Evolutionary conservation across 805 yeast genomes (phyloP), one percentile per base, ranked within the genome.

Genomic region (Phaffomyces thermotolerans): DNA sequence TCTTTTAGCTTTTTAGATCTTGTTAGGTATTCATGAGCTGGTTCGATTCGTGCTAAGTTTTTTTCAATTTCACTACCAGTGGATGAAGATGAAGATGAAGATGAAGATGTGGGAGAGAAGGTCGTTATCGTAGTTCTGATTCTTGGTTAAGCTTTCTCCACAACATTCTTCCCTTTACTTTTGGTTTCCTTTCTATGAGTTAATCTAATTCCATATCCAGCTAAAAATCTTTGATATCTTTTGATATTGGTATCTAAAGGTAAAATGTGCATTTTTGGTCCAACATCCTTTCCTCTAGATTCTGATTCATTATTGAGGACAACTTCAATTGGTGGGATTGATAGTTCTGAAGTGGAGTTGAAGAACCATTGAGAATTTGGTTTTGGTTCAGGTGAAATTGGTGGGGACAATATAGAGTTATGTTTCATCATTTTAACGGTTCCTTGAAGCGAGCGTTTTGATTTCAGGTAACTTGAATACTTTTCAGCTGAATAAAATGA

Each of bases 301-400:
- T 32, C 10, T 8, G 12, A 10, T 4, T 10, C 13, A 27, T 27
- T 8, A 10, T 27, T 27, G 6, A 27, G 14, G 12, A 6, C 14
- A 4, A 4, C 14, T 6, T 31, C 18, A 8, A n/a, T 15, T 10
- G 15, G 20, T 20, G 22, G 22, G 5, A 20, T 18, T 8, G 23
- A 17, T 12, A 14, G 8, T 17, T 33, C 23, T 4, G 35, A 7
- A 18, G 24, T 20, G 1, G 24, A 9, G 13, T 14, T 13, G 14
- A 20, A 34, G 6, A 34, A 6, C 4, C 9, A 10, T 1, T 20
- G 27, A 7, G 13, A 6, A 9, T 38, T 23, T 15, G 15, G 17
- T 18, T 40, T 45, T 10, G 49, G 43, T 8, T 40, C 43, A n/a
- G 54, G 54, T 7, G 56, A 49, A 9, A 50, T 34, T 24, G 54